Base-by-base conservation (phyloP, 208 protist species). In the Crithidia bombi region DNA sequence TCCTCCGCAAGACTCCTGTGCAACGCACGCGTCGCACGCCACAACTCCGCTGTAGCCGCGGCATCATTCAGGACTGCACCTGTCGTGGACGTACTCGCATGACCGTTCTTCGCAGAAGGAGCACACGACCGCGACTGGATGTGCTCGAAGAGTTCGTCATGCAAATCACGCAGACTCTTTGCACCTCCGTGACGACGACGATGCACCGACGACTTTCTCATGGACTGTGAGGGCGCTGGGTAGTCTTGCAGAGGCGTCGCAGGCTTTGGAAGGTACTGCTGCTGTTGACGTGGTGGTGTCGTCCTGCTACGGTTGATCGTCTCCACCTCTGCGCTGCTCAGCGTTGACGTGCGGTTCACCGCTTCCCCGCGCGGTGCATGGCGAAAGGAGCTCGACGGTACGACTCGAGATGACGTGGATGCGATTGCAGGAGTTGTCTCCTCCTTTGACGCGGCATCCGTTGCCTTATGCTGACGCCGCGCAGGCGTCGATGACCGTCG, bases 131-230 rank as follows among this genome's bases (percentile, higher is more conserved):
- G 59, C 19, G 26, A 25, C 33, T 67, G 50, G 1, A 74, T 49
- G 3, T 41, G 41, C 26, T 43, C 9, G 36, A 41, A 30, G 3
- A 74, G 51, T 0, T 3, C 38, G 2, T 66, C 23, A 39, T 74
- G 59, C 4, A 74, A 21, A 21, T 74, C 69, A 12, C 69, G 69
- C 25, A 74, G 69, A 38, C 36, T 62, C 41, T 19, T 47, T n/a
- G n/a, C 41, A 5, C 41, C 4, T 47, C 5, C 15, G 41, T n/a
- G n/a, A n/a, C 14, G 10, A 43, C 38, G 12, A 41, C 36, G 36
- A 41, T 12, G 36, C 36, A 41, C 36, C 36, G 36, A 15, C 12
- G 36, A 6, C 12, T 41, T 41, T 41, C 9, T 41, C 36, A 12
- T 41, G 36, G 36, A 41, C 36, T 15, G 36, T 12, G 12, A 12